Evolutionary conservation across 2,329 filamentous ascomycete genomes (phyloP), one percentile per base, ranked within the genome.

Genomic region (Arthrobotrys musiformis): DNA sequence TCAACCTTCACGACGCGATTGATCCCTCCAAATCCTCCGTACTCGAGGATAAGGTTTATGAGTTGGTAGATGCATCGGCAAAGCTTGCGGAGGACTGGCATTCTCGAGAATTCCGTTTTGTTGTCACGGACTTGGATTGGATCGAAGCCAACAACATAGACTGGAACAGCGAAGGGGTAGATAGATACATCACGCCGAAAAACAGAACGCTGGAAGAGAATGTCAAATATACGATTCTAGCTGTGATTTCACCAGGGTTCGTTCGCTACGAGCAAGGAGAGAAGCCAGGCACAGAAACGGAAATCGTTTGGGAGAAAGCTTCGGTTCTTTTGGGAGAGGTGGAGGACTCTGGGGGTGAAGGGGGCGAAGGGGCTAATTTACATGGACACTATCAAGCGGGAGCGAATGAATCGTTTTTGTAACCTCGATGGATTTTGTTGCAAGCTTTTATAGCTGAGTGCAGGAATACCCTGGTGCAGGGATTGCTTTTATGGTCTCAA

Each of bases 261-360:
- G 63, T 75, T 33, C 52, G 70, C 1, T 68, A 75, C 30, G 52
- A 75, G 35, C 68, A 52, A 9, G 26, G 11, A 13, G 33, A 37
- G 7, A 28, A 37, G 1, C 4, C 13, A 17, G 63, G 24, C 2
- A 2, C n/a, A 1, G n/a, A 15, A 1, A 8, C 50, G 0, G 70
- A 67, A 5, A 68, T 75, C 8, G 54, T 75, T n/a, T 75, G 70
- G 70, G 52, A 52, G 24, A 75, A 40, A 19, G 70, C 70, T 4
- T 33, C 17, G 0, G 70, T 75, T 1, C 37, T 75, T 11, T 19
- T 75, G 3, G 44, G 0, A 1, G 48, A 73, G 13, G 15, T 6
- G 3, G n/a, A 37, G 19, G 17, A 9, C 17, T 11, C 9, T 48
- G n/a, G n/a, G n/a, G n/a, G n/a, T n/a, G n/a, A n/a, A n/a, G n/a